Base-by-base conservation (phyloP, 129 eudicot genomes). In the Escallonia herrerae region DNA sequence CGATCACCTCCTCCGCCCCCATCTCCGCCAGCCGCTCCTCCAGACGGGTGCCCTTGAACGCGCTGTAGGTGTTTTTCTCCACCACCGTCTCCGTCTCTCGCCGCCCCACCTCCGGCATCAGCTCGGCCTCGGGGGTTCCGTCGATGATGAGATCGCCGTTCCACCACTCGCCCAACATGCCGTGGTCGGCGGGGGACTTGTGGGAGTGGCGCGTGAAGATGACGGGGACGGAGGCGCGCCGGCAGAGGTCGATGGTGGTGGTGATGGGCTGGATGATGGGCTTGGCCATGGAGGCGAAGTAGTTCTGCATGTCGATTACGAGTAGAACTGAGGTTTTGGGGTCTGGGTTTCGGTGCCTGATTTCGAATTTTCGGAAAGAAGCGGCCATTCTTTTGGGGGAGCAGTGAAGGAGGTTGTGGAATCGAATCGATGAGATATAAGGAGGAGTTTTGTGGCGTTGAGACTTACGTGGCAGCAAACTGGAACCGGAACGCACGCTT, bases 181-280 rank as follows among this genome's bases (percentile, higher is more conserved):
- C 80, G 79, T 56, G 45, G 55, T 78, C 86, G 67, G 69, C 66
- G 5, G 79, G 82, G 70, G 97, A 78, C 58, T 82, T 79, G 81
- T 91, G 97, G 72, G 84, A 40, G 95, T 91, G 97, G 87, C 97
- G 95, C 51, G 97, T 91, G 94, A 79, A 87, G 78, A 91, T 64
- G 15, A 91, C 68, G 11, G 97, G 97, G 60, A 87, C 45, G 59
- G 90, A 79, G 40, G 94, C 78, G 40, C 80, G 72, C 4, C 90
- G 83, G 72, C 95, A 87, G 69, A 85, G 81, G 57, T 62, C 60
- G 81, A 91, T 87, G 2, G 95, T 87, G 73, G 88, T 67, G 39
- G 72, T 70, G 74, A 91, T 67, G 37, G 94, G 43, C 0, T 82
- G 73, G 43, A 91, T 33, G 50, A 91, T 87, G 2, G 94, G 88